phyloP scores from a whole-genome alignment of 768 basidiomycete genomes.

The Boletus rufocinnamomeus region DNA sequence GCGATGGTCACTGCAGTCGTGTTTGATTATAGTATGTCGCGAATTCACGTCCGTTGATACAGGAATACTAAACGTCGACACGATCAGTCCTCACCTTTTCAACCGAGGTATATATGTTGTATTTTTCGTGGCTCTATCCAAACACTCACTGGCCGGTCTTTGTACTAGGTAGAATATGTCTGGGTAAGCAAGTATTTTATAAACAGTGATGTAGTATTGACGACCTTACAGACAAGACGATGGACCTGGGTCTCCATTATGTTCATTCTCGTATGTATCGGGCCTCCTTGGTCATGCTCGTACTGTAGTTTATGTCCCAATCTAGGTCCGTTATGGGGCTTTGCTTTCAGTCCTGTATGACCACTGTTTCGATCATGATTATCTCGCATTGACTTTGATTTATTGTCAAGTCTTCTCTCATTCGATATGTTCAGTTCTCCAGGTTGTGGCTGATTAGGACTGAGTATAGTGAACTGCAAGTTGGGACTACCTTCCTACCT shows the following conservation, averaged over 20 bases:
- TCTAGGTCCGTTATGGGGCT: slow-evolving; percentile 15
- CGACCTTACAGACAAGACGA: not conserved
- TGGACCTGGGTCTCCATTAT: not conserved
- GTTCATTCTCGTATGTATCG: not conserved
- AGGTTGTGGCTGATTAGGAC: not conserved
- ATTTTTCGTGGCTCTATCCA: not conserved
- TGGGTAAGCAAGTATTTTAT: slow-evolving; percentile 2
- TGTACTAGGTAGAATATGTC: slow-evolving; percentile 6
- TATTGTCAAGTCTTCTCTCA: not conserved
- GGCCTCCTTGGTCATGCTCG: no score
- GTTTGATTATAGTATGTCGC: slow-evolving; percentile 8
- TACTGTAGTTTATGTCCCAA: not conserved
- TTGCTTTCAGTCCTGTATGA: slow-evolving; percentile 5
- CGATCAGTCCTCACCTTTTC: slow-evolving; percentile 8
- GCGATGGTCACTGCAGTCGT: not conserved
- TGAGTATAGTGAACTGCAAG: not conserved
- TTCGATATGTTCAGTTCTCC: not conserved
- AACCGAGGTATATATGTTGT: slow-evolving; percentile 3
- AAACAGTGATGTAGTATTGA: not conserved
- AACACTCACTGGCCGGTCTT: not conserved
- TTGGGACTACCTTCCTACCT: not conserved
- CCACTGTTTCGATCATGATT: not conserved
- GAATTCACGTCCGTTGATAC: not conserved
- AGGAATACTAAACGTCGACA: not conserved
- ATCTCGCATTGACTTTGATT: not conserved